Base-by-base conservation (phyloP, 1,284 basidiomycete species). In the Neotropicomus parvogracilis region DNA sequence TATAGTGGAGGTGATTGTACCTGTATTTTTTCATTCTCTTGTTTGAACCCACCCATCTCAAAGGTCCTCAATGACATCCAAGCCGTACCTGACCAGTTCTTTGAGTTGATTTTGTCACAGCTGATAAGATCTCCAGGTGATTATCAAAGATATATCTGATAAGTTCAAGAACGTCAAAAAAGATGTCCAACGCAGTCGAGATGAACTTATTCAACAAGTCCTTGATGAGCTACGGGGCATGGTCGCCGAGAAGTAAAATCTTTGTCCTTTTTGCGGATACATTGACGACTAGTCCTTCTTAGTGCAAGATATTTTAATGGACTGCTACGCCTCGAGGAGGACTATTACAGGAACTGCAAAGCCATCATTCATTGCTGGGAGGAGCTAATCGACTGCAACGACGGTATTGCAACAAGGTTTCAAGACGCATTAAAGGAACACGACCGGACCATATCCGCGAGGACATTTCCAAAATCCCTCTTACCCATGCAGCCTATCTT, bases 121-220 rank as follows among this genome's bases (percentile, higher is more conserved):
- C 53, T 60, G 20, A 65, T 52, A 21, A 33, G 17, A 34, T 32
- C 13, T 27, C 45, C 34, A 80, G 73, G 71, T 69, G 16, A 62
- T 79, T 16, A 53, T 77, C 16, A 63, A 62, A 39, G 75, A 74
- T 28, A 66, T 79, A 32, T 63, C 64, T 1, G 65, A 64, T 32
- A 73, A 67, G 36, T 73, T 79, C 44, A 68, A 68, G 27, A 64
- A 60, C 39, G 67, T 76, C 21, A 68, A 60, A 44, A 68, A 62
- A n/a, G 70, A 74, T 17, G 67, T 75, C 13, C 71, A 70, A 11
- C 55, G 57, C 6, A 71, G 70, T 27, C 66, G 72, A 42, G 63
- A 72, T 20, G 62, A 59, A 21, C 67, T 81, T 26, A 58, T 78
- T 13, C 67, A 63, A 5, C 68, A 71, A 29, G 73, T 74, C 21